Conservation (phyloP, 768 basidiomycete genomes). For the Leucosporidium yakuticum region DNA sequence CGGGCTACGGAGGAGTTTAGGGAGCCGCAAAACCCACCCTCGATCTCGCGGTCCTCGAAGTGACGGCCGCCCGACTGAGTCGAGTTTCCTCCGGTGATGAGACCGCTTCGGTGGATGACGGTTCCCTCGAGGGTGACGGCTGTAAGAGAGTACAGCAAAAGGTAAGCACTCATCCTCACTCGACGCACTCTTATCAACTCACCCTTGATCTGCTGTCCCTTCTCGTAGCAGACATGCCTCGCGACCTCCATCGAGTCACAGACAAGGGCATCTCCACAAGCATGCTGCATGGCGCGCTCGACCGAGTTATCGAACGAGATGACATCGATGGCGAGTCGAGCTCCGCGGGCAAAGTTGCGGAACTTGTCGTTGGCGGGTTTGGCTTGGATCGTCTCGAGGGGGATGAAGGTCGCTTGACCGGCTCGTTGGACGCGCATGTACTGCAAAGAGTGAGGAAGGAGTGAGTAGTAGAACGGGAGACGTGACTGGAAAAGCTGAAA, state of each 20-base stretch:
- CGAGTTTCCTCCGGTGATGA: constrained; percentile 86
- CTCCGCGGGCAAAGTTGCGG: constrained; percentile 81
- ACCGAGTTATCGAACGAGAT: constrained; percentile 75
- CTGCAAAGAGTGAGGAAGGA: constrained; percentile 44
- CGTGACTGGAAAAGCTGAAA: not conserved
- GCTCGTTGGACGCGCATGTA: constrained; percentile 92
- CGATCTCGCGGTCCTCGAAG: constrained; percentile 91
- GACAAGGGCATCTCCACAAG: constrained; percentile 88
- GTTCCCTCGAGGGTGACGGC: constrained; percentile 97
- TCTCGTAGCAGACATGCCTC: constrained; percentile 82
- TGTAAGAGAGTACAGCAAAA: not conserved
- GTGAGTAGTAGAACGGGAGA: not conserved
- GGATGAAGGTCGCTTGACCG: constrained; percentile 95
- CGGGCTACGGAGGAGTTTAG: not conserved
- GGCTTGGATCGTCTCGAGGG: constrained; percentile 92
- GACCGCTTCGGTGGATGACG: constrained; percentile 91
- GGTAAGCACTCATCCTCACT: not conserved
- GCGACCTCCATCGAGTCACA: constrained; percentile 96
- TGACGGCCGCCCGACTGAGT: constrained; percentile 40
- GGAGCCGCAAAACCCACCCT: constrained; percentile 53
- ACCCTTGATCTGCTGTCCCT: constrained; percentile 96
- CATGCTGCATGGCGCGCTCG: constrained; percentile 92
- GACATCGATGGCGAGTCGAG: constrained; percentile 76
- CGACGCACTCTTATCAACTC: constrained; percentile 32
- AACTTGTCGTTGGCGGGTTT: constrained; percentile 93